phyloP scores from a whole-genome alignment of 2,329 filamentous ascomycete genomes.

The Pseudohalonectria lignicola region DNA sequence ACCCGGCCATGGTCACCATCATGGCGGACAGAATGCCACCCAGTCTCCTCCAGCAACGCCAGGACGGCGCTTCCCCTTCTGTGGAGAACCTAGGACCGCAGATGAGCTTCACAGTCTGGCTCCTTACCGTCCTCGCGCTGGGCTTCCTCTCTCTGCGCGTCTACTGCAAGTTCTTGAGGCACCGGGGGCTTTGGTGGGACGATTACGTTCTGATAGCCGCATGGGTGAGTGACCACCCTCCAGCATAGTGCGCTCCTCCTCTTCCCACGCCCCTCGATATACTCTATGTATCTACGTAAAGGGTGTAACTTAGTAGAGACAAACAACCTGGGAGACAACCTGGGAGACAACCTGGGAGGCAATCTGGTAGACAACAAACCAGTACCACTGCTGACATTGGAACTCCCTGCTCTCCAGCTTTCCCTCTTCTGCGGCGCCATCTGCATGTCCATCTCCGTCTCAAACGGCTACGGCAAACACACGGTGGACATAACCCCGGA shows the following conservation, averaged over 20 bases:
- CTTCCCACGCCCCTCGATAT: too few species aligned
- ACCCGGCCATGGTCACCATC: too few species aligned
- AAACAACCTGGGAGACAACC: too few species aligned
- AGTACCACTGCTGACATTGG: too few species aligned
- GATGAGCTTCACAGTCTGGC: slow-evolving; percentile 11
- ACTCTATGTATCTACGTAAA: too few species aligned
- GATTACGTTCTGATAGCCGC: slow-evolving; percentile 12
- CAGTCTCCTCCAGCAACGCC: too few species aligned
- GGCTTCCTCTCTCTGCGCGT: slow-evolving; percentile 12
- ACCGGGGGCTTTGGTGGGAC: slow-evolving; percentile 13
- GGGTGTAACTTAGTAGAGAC: too few species aligned
- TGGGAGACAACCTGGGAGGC: too few species aligned
- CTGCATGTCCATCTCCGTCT: slow-evolving; percentile 1
- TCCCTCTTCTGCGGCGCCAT: slow-evolving; percentile 3
- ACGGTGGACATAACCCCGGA: slow-evolving; percentile 2
- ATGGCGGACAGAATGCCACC: too few species aligned
- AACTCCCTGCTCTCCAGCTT: background rate
- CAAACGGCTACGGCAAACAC: slow-evolving; percentile 5
- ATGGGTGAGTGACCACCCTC: slow-evolving; percentile 10
- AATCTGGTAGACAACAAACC: too few species aligned
- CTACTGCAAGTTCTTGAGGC: slow-evolving; percentile 10
- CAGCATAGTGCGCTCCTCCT: too few species aligned
- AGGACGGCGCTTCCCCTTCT: too few species aligned
- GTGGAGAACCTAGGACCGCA: slow-evolving; percentile 6
- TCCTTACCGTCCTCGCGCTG: slow-evolving; percentile 7